Evolutionary conservation across 768 basidiomycete species (phyloP).

Genomic region (Tubosaeta sp.): DNA sequence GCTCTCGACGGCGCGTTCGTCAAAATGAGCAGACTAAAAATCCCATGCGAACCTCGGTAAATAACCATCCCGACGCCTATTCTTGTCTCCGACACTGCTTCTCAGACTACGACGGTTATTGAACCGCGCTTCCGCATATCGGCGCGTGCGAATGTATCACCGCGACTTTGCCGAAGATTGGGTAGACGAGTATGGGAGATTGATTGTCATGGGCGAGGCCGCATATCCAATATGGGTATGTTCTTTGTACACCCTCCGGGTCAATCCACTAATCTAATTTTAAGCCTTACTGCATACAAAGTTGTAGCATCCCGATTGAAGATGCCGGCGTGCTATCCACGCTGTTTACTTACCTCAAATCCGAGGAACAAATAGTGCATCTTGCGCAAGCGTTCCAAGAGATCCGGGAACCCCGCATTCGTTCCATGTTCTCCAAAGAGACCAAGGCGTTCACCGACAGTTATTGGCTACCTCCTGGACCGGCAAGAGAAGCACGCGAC

Average conservation of each 20-base stretch:
- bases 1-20: constrained; percentile 24
- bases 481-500: constrained; percentile 45
- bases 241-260: neutral
- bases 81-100: constrained; percentile 8
- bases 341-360: constrained; percentile 41
- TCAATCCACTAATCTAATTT: neutral
- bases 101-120: constrained; percentile 38
- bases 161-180: constrained; percentile 43
- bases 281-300: constrained; percentile 48
- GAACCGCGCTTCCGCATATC: constrained; percentile 32
- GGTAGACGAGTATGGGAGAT: constrained; percentile 46
- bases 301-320: constrained; percentile 32
- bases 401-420: constrained; percentile 48
- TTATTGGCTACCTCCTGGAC: constrained; percentile 42
- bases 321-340: constrained; percentile 33
- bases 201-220: constrained; percentile 57
- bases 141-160: constrained; percentile 37
- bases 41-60: constrained; percentile 39
- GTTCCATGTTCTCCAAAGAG: constrained; percentile 42
- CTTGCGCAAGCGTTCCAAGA: constrained; percentile 59
- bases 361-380: constrained; percentile 44
- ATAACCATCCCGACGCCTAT: constrained; percentile 1
- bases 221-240: constrained; percentile 55
- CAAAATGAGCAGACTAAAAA: constrained; percentile 32
- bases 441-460: constrained; percentile 36